Conservation (phyloP, 345 rosid species). For the Geranium brycei region DNA sequence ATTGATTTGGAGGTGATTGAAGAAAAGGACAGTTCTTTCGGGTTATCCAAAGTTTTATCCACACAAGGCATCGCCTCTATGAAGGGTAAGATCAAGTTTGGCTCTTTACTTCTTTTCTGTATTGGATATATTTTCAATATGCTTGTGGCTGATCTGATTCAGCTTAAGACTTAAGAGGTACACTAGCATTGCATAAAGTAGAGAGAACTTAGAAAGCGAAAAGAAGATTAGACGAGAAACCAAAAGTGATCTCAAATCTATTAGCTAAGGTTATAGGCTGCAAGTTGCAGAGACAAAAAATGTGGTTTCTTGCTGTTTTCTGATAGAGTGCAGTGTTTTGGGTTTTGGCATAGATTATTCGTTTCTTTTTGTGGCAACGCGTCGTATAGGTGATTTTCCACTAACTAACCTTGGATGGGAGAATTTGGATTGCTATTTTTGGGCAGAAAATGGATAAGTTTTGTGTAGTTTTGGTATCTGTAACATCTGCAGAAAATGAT, state of each 20-base stretch:
- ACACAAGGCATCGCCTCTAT: no score
- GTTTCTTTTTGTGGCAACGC: not conserved
- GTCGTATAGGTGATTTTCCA: not conserved
- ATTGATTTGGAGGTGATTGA: no score
- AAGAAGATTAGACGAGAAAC: not conserved
- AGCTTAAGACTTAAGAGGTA: not conserved
- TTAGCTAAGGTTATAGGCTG: not conserved
- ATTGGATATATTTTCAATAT: not conserved
- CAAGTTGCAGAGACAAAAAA: no score
- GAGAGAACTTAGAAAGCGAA: not conserved
- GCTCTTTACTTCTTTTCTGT: not conserved
- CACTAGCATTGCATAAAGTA: not conserved
- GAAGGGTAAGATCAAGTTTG: no score
- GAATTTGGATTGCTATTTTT: no score
- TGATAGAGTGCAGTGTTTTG: not conserved
- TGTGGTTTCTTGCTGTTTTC: not conserved
- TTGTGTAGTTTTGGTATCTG: no score
- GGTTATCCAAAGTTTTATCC: no score
- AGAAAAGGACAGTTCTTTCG: no score
- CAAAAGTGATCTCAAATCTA: not conserved
- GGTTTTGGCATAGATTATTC: not conserved
- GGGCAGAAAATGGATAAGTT: no score
- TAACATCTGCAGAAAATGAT: no score
- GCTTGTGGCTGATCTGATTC: not conserved
- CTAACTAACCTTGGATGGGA: not conserved